These are phyloP conservation scores for Geosmithia morbida DNA, from an alignment of 2,329 filamentous ascomycete genomes.

Conservation along the genomic window DNA sequence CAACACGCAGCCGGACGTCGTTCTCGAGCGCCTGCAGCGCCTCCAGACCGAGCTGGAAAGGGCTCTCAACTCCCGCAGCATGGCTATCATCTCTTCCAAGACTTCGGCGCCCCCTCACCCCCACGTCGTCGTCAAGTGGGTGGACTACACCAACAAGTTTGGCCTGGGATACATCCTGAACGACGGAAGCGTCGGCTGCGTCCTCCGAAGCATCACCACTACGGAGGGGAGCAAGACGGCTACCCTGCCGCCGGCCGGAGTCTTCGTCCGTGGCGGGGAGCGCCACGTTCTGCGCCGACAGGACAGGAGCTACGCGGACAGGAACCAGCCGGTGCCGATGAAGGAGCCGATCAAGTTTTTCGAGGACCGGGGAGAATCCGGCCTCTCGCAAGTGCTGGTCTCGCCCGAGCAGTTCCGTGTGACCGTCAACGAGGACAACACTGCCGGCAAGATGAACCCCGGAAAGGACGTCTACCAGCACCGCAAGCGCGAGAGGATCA, in stretches of 20 bases:
- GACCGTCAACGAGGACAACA: constrained; percentile 38
- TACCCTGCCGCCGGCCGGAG: constrained; percentile 52
- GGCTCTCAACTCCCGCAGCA: constrained; percentile 47
- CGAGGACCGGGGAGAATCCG: constrained; percentile 52
- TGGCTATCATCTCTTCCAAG: constrained; percentile 44
- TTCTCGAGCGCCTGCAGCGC: constrained; percentile 38
- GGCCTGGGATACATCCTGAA: constrained; percentile 74
- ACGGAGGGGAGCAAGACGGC: constrained; percentile 33
- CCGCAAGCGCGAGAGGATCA: constrained; percentile 49
- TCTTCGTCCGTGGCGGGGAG: constrained; percentile 59
- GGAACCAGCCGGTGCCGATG: constrained; percentile 50
- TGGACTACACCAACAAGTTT: constrained; percentile 80
- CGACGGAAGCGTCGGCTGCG: constrained; percentile 66
- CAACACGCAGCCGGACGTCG: constrained; percentile 40
- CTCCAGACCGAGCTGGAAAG: constrained; percentile 48
- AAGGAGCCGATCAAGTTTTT: constrained; percentile 54
- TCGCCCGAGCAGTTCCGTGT: constrained; percentile 48
- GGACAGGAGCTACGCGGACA: constrained; percentile 38
- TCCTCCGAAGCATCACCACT: constrained; percentile 41
- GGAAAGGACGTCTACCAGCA: constrained; percentile 53
- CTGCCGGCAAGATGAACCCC: constrained; percentile 43
- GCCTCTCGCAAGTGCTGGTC: constrained; percentile 48
- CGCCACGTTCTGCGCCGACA: constrained; percentile 50
- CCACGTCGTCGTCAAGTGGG: constrained; percentile 63
- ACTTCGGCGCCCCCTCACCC: constrained; percentile 39